Conservation (phyloP, 306 rosid genomes). For the Styphnolobium japonicum region DNA sequence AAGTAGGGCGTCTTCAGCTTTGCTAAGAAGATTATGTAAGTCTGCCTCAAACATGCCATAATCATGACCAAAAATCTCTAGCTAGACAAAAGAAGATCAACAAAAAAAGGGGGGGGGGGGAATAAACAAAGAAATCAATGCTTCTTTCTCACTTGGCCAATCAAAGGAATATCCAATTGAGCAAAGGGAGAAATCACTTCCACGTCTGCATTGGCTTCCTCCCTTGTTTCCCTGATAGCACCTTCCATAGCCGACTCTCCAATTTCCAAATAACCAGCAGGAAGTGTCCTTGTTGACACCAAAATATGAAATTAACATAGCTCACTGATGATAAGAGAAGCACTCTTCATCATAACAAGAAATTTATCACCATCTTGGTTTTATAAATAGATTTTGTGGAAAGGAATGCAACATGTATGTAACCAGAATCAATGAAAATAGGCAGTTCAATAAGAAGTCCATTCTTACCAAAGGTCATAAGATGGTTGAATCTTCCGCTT, state of each 20-base stretch:
- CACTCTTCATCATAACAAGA: background rate
- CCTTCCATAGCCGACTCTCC: slow-evolving; percentile 89
- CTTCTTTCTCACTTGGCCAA: slow-evolving; percentile 62
- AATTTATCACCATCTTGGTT: background rate
- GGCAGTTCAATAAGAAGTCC: background rate
- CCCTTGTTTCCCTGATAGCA: slow-evolving; percentile 82
- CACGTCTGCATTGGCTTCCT: slow-evolving; percentile 85
- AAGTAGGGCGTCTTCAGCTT: slow-evolving; percentile 67
- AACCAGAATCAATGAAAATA: background rate
- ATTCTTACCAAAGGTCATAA: slow-evolving; percentile 72
- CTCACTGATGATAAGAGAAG: slow-evolving; percentile 12
- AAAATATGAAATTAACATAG: slow-evolving; percentile 12
- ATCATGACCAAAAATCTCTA: slow-evolving; percentile 17
- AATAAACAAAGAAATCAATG: background rate
- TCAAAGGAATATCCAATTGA: slow-evolving; percentile 78
- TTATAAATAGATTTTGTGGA: background rate
- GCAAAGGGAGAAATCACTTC: slow-evolving; percentile 73
- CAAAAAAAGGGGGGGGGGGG: background rate
- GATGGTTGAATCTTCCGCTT: slow-evolving; percentile 89
- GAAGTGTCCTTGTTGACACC: slow-evolving; percentile 66
- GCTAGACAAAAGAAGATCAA: background rate
- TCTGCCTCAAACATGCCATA: slow-evolving; percentile 45
- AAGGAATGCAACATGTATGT: background rate
- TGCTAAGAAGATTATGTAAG: slow-evolving; percentile 68
- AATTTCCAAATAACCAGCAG: slow-evolving; percentile 79